phyloP scores from a whole-genome alignment of 768 basidiomycete genomes.

The Trichaptum fuscoviolaceum region DNA sequence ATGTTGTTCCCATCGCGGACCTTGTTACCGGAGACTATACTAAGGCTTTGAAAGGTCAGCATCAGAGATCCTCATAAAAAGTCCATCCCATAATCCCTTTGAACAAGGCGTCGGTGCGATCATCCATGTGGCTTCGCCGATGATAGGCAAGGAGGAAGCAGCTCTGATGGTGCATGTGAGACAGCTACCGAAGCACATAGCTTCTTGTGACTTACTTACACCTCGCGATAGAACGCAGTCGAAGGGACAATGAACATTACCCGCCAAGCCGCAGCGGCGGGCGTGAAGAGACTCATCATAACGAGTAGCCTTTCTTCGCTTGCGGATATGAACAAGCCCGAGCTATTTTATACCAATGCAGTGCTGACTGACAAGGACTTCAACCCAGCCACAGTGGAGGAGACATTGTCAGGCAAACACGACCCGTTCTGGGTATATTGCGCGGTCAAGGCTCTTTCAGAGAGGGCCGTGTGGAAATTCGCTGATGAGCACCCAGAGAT shows the following conservation, averaged over 20 bases:
- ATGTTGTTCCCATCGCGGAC: not conserved
- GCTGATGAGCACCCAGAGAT: slow-evolving; percentile 20
- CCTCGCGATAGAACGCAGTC: slow-evolving; percentile 25
- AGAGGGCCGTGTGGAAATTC: slow-evolving; percentile 19
- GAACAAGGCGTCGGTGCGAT: slow-evolving; percentile 13
- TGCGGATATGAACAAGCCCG: not conserved
- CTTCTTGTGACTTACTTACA: not conserved
- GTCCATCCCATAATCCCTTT: not conserved
- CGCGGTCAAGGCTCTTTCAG: slow-evolving; percentile 31
- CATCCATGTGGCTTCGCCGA: slow-evolving; percentile 16
- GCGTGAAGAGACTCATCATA: slow-evolving; percentile 31
- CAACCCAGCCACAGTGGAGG: slow-evolving; percentile 26
- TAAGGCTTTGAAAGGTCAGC: slow-evolving; percentile 16
- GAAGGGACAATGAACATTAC: slow-evolving; percentile 35
- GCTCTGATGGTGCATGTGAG: slow-evolving; percentile 13
- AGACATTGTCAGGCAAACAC: slow-evolving; percentile 20
- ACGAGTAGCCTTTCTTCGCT: slow-evolving; percentile 24
- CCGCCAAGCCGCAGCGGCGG: slow-evolving; percentile 33
- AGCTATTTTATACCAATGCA: not conserved
- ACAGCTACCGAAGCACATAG: not conserved
- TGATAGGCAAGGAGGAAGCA: slow-evolving; percentile 10
- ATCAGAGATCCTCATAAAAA: too few species aligned
- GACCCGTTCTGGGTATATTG: slow-evolving; percentile 25
- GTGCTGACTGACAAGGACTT: slow-evolving; percentile 17
- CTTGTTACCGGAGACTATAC: slow-evolving; percentile 16